Conservation (phyloP, 495 filamentous ascomycete genomes). For the Hypoxylon fuscum region DNA sequence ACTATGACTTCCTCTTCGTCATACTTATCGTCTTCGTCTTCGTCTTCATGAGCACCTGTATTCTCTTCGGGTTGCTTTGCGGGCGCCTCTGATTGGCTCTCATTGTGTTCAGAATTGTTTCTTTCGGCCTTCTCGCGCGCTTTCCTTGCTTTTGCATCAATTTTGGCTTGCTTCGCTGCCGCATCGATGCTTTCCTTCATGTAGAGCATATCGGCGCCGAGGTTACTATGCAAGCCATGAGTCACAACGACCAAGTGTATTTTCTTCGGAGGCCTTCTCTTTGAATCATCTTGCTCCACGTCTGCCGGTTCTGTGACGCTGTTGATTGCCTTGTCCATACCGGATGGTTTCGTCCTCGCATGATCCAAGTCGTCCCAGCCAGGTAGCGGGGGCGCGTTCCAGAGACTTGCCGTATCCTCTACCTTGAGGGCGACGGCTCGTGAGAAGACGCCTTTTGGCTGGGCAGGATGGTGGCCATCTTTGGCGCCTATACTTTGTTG, state of each 20-base stretch:
- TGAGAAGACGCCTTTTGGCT: constrained; percentile 80
- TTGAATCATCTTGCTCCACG: constrained; percentile 26
- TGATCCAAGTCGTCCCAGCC: constrained; percentile 59
- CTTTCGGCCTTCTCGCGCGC: constrained; percentile 51
- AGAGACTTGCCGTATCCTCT: constrained; percentile 87
- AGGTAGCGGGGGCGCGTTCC: constrained; percentile 88
- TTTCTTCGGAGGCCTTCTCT: constrained; percentile 62
- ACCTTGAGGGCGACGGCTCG: constrained; percentile 76
- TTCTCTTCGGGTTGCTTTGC: constrained; percentile 58
- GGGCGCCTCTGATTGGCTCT: background rate
- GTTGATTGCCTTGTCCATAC: constrained; percentile 35
- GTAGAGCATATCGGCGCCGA: constrained; percentile 97
- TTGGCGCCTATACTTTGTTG: constrained; percentile 60
- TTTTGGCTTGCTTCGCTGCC: constrained; percentile 72
- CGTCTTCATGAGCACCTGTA: constrained; percentile 61
- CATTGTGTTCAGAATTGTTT: constrained; percentile 13
- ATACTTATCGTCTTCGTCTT: constrained; percentile 56
- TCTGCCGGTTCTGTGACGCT: constrained; percentile 26
- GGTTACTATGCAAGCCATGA: constrained; percentile 94
- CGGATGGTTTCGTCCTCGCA: constrained; percentile 23
- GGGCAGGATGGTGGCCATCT: constrained; percentile 57
- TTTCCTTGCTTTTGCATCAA: constrained; percentile 65
- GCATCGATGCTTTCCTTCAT: constrained; percentile 96
- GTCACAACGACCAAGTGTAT: constrained; percentile 92
- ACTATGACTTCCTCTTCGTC: constrained; percentile 92